These are phyloP conservation scores for Epichloe elymi DNA, from an alignment of 2,329 filamentous ascomycete species.

Conservation along the genomic window DNA sequence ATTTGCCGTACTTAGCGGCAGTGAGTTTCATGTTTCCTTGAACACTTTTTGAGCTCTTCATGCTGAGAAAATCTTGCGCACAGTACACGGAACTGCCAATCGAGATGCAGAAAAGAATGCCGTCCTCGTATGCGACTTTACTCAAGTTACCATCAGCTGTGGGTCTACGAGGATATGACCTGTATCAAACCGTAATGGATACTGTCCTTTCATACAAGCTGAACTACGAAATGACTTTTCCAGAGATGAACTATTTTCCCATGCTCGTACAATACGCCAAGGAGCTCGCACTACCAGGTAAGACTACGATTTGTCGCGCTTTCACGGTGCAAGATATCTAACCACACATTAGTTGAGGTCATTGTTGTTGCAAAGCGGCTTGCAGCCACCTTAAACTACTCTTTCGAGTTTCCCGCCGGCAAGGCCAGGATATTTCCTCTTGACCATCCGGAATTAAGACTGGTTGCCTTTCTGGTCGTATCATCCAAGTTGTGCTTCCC, in stretches of 20 bases:
- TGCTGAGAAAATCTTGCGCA: constrained; percentile 2
- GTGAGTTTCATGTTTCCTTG: constrained; percentile 26
- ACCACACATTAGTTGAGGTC: constrained; percentile 39
- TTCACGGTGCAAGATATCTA: constrained; percentile 9
- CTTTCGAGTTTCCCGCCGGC: constrained; percentile 35
- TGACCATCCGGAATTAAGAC: constrained; percentile 59
- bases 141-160: constrained; percentile 37
- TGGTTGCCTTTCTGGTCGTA: constrained; percentile 59
- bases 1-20: constrained; percentile 60
- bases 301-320: constrained; percentile 12
- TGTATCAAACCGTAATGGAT: constrained; percentile 53
- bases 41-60: background rate
- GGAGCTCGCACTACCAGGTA: constrained; percentile 62
- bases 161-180: constrained; percentile 35
- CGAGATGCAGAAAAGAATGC: constrained; percentile 53
- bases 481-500: constrained; percentile 71
- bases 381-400: constrained; percentile 36
- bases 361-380: constrained; percentile 28
- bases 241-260: constrained; percentile 56
- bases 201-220: constrained; percentile 49
- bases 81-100: constrained; percentile 45
- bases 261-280: constrained; percentile 58
- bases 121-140: constrained; percentile 43
- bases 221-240: constrained; percentile 59
- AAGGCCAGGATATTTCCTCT: constrained; percentile 32